phyloP scores from a whole-genome alignment of 495 filamentous ascomycete genomes.

The Penicillium bialowiezense region DNA sequence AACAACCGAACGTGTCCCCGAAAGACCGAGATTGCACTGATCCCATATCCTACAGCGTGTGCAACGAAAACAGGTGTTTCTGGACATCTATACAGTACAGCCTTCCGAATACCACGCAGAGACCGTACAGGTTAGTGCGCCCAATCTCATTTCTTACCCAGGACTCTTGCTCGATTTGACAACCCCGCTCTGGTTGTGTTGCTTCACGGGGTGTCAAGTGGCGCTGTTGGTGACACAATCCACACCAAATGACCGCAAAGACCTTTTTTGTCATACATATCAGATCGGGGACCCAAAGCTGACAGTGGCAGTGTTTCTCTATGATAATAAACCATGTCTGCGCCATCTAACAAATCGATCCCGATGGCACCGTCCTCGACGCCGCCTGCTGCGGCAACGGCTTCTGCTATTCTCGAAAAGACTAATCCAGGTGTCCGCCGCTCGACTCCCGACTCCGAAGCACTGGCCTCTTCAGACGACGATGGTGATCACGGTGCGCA shows the following conservation, averaged over 20 bases:
- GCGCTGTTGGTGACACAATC: constrained; percentile 4
- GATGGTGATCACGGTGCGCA: constrained; percentile 58
- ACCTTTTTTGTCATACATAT: constrained; percentile 1
- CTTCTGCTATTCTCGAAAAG: constrained; percentile 68
- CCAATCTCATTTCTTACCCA: neutral
- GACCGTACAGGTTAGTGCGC: constrained; percentile 14
- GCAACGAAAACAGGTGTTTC: constrained; percentile 24
- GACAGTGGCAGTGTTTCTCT: constrained; percentile 1
- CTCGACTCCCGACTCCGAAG: constrained; percentile 90
- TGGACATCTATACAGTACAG: constrained; percentile 10
- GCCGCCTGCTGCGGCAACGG: constrained; percentile 37
- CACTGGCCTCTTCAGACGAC: constrained; percentile 88
- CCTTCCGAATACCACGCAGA: neutral
- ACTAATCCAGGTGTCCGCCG: constrained; percentile 62
- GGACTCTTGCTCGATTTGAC: neutral
- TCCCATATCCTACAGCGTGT: constrained; percentile 8
- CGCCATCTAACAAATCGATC: constrained; percentile 24
- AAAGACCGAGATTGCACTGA: constrained; percentile 12
- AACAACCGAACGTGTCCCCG: constrained; percentile 9
- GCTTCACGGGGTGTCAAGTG: constrained; percentile 9
- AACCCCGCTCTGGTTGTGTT: constrained; percentile 10
- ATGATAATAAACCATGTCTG: constrained; percentile 31
- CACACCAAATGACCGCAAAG: neutral
- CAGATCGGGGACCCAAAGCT: neutral
- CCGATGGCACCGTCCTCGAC: constrained; percentile 21